A percentile compares a stretch with the other conserved stretches of the same genome.
These are phyloP conservation scores for Funneliformis mosseae DNA, from an alignment of 192 early-diverging fungal species.

Conservation along the genomic window DNA sequence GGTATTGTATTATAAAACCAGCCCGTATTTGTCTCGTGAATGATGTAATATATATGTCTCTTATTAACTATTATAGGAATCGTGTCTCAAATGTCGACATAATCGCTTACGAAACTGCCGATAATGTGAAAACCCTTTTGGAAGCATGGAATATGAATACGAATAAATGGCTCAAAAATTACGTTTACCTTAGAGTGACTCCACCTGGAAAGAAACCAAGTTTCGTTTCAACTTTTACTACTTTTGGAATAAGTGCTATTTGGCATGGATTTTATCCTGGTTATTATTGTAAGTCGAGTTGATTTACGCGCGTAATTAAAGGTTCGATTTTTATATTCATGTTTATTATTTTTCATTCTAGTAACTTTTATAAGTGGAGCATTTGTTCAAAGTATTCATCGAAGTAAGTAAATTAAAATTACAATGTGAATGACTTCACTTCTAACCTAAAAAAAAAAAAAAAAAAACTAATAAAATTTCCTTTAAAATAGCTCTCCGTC, in stretches of 20 bases:
- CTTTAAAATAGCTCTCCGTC: slow-evolving; percentile 51
- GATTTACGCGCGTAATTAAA: slow-evolving; percentile 26
- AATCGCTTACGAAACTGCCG: slow-evolving; percentile 69
- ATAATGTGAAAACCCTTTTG: slow-evolving; percentile 72
- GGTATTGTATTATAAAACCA: slow-evolving; percentile 48
- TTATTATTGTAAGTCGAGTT: slow-evolving; percentile 67
- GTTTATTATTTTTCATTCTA: slow-evolving; percentile 25
- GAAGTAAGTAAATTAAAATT: slow-evolving; percentile 37
- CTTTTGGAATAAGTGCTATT: slow-evolving; percentile 83
- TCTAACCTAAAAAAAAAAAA: slow-evolving; percentile 31
- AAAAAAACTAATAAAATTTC: background rate
- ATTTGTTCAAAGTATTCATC: slow-evolving; percentile 56
- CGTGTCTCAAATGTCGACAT: slow-evolving; percentile 80
- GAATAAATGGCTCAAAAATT: slow-evolving; percentile 84
- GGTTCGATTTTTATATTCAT: slow-evolving; percentile 33
- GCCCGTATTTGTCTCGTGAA: background rate
- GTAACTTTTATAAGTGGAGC: slow-evolving; percentile 67
- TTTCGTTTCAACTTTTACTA: slow-evolving; percentile 65
- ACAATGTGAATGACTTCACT: slow-evolving; percentile 41
- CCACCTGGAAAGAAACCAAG: slow-evolving; percentile 55
- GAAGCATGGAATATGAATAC: slow-evolving; percentile 94
- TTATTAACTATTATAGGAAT: background rate
- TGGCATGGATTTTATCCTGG: slow-evolving; percentile 97
- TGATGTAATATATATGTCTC: background rate
- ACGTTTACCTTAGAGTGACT: slow-evolving; percentile 75